Conservation (phyloP, 2,329 filamentous ascomycete genomes). For the Coleophoma cylindrospora region DNA sequence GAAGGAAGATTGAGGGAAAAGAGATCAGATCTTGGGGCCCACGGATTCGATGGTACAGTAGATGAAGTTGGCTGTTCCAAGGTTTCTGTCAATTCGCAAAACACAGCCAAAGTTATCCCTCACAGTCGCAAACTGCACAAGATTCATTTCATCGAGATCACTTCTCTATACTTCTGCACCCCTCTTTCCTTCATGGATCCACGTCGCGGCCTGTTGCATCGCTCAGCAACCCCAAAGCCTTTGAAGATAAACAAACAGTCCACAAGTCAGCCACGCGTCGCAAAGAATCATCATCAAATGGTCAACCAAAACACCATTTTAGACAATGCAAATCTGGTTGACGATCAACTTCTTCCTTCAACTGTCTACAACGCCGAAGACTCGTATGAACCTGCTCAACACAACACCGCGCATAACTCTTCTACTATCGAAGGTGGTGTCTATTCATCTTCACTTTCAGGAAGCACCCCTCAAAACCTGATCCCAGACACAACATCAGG, state of each 20-base stretch:
- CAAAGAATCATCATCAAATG: not conserved
- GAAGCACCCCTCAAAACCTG: not conserved
- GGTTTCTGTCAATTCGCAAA: not conserved
- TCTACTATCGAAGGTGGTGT: not conserved
- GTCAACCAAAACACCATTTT: not conserved
- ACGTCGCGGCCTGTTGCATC: not conserved
- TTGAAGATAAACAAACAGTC: not conserved
- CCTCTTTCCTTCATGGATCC: not conserved
- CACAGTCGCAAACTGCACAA: not conserved
- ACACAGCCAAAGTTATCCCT: not conserved
- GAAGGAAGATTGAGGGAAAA: not conserved
- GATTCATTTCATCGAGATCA: not conserved
- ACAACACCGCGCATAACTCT: not conserved
- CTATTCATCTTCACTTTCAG: not conserved
- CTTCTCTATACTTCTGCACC: not conserved
- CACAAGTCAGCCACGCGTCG: not conserved
- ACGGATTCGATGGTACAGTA: not conserved
- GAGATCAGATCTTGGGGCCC: not conserved
- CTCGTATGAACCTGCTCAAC: not conserved
- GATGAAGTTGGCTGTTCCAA: not conserved
- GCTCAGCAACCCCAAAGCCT: not conserved
- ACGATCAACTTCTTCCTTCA: not conserved
- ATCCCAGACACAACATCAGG: slow-evolving; percentile 10
- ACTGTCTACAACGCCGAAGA: not conserved
- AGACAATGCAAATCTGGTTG: not conserved